Conservation (phyloP, 2,329 filamentous ascomycete genomes). For the Fusarium subglutinans region DNA sequence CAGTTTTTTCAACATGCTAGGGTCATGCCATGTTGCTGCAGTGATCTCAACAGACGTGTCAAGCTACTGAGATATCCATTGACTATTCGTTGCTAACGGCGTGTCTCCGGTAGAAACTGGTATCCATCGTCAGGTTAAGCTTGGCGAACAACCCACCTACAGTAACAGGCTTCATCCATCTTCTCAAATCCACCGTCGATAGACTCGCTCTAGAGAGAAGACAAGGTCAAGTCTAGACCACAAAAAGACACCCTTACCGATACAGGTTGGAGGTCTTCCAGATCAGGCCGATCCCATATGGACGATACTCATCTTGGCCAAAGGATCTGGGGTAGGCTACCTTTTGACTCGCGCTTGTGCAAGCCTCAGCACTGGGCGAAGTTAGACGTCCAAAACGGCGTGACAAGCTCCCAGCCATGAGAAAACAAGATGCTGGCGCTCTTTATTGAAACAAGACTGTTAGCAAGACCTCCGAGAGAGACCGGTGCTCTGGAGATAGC, state of each 20-base stretch:
- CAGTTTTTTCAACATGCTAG: constrained; percentile 3
- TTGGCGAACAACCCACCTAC: constrained; percentile 25
- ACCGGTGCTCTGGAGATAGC: constrained; percentile 2
- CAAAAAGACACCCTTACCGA: constrained; percentile 15
- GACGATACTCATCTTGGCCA: constrained; percentile 6
- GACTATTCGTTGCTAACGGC: constrained; percentile 26
- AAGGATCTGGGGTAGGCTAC: constrained; percentile 29
- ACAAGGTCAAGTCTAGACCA: constrained; percentile 16
- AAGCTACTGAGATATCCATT: constrained; percentile 12
- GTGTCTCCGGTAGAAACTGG: constrained; percentile 21
- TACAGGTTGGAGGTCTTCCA: constrained; percentile 18
- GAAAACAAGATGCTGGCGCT: not conserved
- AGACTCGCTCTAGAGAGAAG: constrained; percentile 9
- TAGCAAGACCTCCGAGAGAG: constrained; percentile 4
- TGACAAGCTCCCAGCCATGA: constrained; percentile 3
- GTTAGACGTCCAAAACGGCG: constrained; percentile 14
- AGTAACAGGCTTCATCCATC: constrained; percentile 9
- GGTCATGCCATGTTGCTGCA: constrained; percentile 39
- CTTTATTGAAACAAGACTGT: constrained; percentile 1
- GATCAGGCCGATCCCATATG: constrained; percentile 19
- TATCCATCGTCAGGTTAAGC: constrained; percentile 18
- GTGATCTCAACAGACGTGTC: constrained; percentile 23
- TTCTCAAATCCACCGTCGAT: constrained; percentile 19
- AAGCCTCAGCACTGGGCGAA: constrained; percentile 21
- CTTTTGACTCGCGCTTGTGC: constrained; percentile 19